Conservation (phyloP, 2,329 filamentous ascomycete genomes). For the Aspergillus sclerotialis region DNA sequence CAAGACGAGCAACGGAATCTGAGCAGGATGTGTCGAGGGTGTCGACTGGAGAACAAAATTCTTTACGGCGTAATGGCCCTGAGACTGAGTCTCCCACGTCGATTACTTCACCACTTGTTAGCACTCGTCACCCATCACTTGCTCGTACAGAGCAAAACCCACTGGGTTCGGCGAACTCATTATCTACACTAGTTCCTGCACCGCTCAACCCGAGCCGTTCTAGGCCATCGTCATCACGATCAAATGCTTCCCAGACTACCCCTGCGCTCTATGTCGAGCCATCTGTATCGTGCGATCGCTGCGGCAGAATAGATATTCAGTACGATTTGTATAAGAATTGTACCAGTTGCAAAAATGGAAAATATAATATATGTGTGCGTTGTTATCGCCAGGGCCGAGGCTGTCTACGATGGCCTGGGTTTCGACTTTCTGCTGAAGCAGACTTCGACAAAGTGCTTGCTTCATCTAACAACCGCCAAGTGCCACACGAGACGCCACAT, state of each 20-base stretch:
- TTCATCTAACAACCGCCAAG: conserved; percentile 15
- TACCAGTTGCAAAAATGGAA: conserved; percentile 58
- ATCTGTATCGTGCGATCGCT: conserved; percentile 65
- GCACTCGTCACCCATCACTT: conserved; percentile 1
- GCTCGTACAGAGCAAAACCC: conserved; percentile 10
- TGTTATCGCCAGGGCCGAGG: conserved; percentile 74
- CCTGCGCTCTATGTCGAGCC: conserved; percentile 57
- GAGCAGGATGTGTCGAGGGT: conserved; percentile 19
- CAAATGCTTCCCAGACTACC: conserved; percentile 18
- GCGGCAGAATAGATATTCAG: conserved; percentile 65
- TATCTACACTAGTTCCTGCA: background rate
- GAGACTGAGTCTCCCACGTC: conserved; percentile 17
- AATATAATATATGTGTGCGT: conserved; percentile 70
- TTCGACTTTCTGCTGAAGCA: conserved; percentile 64
- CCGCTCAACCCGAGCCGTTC: conserved; percentile 10
- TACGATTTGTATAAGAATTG: conserved; percentile 86
- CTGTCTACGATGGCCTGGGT: conserved; percentile 83
- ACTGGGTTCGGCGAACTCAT: background rate
- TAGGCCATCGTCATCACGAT: conserved; percentile 25
- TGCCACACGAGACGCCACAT: conserved; percentile 39
- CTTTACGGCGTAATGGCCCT: conserved; percentile 14
- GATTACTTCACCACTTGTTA: conserved; percentile 11
- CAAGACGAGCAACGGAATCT: conserved; percentile 28
- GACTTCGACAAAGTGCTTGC: conserved; percentile 55
- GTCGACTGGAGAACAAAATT: conserved; percentile 15